Evolutionary conservation across 2,329 filamentous ascomycete genomes (phyloP), one percentile per base, ranked within the genome.

Genomic region (Alternaria tenuissima): DNA sequence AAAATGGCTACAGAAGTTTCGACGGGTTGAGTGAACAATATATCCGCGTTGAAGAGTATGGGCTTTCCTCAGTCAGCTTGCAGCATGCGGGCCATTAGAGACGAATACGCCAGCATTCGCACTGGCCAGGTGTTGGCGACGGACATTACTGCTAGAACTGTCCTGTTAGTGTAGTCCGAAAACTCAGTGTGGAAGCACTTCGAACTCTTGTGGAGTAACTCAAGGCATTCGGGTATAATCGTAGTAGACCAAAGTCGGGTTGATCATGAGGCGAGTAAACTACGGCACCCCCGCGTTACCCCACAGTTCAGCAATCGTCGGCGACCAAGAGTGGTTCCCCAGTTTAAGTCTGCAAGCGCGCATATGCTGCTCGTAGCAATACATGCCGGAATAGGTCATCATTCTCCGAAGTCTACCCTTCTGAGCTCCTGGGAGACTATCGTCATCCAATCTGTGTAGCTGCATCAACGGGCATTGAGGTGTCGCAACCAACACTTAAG

Each of bases 351-450:
- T 48, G 14, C 20, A 48, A 36, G 30, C 30, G 28, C 46, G 46
- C 30, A 48, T 4, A 36, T 48, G 32, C 46, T 34, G 46, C 18
- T 48, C 18, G 30, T 48, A 48, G 46, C 18, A 48, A 36, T 24
- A 30, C 18, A 36, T 48, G 30, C 46, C 46, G 46, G 18, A 48
- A 48, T 48, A 48, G 46, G 46, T 5, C 46, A 32, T 48, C 18
- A 36, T 36, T 66, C 67, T 69, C 67, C 65, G 67, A 46, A 52
- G 22, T 47, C 38, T 68, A 52, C 67, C 57, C 16, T 11, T 52
- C 22, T 52, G 34, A 20, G 38, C 41, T 28, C 22, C 24, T 30
- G 32, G 11, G 22, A 38, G 16, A 16, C 28, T 16, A 14, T 12
- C 14, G 38, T 28, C 16, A 18, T 53, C 16, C 60, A 39, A 46